These are phyloP conservation scores for Leucoagaricus sp. DNA, from an alignment of 1,284 basidiomycete species.

Conservation along the genomic window DNA sequence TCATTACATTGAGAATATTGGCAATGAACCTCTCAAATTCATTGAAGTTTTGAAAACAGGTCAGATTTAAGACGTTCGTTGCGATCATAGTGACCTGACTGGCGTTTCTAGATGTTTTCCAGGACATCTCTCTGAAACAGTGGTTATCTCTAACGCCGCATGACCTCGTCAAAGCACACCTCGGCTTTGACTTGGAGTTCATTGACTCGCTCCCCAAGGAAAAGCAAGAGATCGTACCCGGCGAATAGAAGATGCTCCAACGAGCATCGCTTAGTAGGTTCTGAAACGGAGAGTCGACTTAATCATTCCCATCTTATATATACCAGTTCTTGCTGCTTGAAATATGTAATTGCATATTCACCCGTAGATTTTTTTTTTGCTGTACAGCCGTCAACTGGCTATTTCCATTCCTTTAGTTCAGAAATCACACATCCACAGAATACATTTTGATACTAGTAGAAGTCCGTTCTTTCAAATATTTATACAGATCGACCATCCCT, in stretches of 20 bases:
- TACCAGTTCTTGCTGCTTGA: background rate
- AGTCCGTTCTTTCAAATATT: too few relatives aligned
- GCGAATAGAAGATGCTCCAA: background rate
- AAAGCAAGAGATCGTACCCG: slow-evolving; percentile 20
- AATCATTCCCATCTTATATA: background rate
- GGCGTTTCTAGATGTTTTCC: slow-evolving; percentile 36
- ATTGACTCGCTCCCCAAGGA: slow-evolving; percentile 38
- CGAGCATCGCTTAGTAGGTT: too few relatives aligned
- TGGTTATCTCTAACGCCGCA: slow-evolving; percentile 60
- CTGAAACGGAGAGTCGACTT: too few relatives aligned
- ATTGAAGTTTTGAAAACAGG: slow-evolving; percentile 58
- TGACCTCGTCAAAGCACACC: slow-evolving; percentile 55
- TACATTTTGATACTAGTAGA: too few relatives aligned
- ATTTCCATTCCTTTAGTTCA: too few relatives aligned
- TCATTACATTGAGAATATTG: slow-evolving; percentile 73
- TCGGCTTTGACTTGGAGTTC: slow-evolving; percentile 45
- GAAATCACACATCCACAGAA: background rate
- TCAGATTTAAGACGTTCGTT: too few relatives aligned
- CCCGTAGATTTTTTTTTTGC: background rate
- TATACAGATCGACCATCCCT: too few relatives aligned
- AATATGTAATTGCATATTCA: too few relatives aligned
- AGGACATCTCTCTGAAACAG: slow-evolving; percentile 48
- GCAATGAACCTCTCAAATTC: slow-evolving; percentile 60
- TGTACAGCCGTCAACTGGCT: background rate
- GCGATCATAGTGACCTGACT: too few relatives aligned